Evolutionary conservation across 176 grass and related monocot species (phyloP).

Genomic region (Pontederia crassipes): DNA sequence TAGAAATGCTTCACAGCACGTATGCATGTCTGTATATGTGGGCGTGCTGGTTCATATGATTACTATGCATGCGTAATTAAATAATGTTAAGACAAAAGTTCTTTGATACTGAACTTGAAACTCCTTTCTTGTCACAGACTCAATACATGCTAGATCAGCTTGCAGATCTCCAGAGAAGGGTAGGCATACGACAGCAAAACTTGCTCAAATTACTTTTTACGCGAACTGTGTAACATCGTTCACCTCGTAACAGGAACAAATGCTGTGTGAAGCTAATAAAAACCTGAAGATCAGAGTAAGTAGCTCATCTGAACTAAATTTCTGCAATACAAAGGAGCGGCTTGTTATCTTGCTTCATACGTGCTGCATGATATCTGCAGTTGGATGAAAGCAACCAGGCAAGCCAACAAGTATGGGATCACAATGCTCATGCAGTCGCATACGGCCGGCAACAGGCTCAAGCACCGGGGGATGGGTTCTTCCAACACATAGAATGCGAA

Average conservation of each 20-base stretch:
- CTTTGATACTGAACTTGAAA: neutral
- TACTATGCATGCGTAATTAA: neutral
- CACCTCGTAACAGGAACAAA: constrained; percentile 40
- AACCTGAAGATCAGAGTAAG: constrained; percentile 64
- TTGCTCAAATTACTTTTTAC: neutral
- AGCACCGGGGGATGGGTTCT: constrained; percentile 58
- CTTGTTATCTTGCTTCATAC: neutral
- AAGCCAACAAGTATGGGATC: constrained; percentile 66
- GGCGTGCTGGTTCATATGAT: neutral
- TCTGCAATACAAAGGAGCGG: neutral
- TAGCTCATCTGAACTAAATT: neutral
- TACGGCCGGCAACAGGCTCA: constrained; percentile 60
- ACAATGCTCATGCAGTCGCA: constrained; percentile 36
- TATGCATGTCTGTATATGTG: neutral
- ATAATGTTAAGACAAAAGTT: neutral
- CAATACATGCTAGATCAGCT: constrained; percentile 76
- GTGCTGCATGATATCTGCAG: constrained; percentile 27
- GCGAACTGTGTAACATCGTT: neutral
- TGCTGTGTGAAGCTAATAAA: constrained; percentile 56
- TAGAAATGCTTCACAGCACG: neutral
- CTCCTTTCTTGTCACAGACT: constrained; percentile 40
- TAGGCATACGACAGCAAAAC: constrained; percentile 22
- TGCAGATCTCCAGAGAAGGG: constrained; percentile 59
- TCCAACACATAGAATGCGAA: constrained; percentile 65
- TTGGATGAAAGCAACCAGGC: constrained; percentile 63